These are phyloP conservation scores for Fraxinus excelsior DNA, from an alignment of 257 asterid species.

Conservation along the genomic window DNA sequence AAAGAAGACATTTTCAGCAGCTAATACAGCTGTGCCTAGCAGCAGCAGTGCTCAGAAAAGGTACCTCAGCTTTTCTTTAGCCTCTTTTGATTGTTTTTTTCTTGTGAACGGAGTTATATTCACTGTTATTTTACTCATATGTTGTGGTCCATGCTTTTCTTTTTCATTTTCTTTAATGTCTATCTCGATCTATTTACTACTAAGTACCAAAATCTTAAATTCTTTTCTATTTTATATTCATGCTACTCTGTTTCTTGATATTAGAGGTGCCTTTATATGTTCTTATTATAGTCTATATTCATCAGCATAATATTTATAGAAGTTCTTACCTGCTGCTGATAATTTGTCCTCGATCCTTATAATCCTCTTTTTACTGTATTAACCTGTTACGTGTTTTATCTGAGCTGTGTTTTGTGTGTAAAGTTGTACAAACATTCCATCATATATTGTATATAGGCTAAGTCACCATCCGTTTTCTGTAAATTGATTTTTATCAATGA, in stretches of 20 bases:
- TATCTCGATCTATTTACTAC: background rate
- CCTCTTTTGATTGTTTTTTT: conserved; percentile 22
- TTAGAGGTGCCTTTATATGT: no score
- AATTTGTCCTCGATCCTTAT: conserved; percentile 11
- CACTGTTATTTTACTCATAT: background rate
- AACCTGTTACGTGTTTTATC: background rate
- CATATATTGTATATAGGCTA: background rate
- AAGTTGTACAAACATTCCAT: background rate
- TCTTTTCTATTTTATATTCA: background rate
- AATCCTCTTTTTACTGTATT: background rate
- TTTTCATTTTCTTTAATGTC: background rate
- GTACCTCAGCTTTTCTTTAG: conserved; percentile 42
- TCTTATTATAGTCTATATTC: no score
- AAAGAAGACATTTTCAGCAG: conserved; percentile 61
- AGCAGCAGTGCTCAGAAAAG: conserved; percentile 78
- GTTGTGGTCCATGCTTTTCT: background rate
- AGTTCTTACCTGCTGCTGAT: no score
- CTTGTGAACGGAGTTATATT: conserved; percentile 48
- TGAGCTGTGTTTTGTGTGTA: background rate
- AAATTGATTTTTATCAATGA: background rate
- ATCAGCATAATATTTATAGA: no score
- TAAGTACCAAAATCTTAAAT: background rate
- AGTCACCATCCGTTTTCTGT: background rate
- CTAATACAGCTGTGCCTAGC: conserved; percentile 67
- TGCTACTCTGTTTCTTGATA: background rate